Conservation (phyloP, 345 rosid genomes). For the Citrus inodora region DNA sequence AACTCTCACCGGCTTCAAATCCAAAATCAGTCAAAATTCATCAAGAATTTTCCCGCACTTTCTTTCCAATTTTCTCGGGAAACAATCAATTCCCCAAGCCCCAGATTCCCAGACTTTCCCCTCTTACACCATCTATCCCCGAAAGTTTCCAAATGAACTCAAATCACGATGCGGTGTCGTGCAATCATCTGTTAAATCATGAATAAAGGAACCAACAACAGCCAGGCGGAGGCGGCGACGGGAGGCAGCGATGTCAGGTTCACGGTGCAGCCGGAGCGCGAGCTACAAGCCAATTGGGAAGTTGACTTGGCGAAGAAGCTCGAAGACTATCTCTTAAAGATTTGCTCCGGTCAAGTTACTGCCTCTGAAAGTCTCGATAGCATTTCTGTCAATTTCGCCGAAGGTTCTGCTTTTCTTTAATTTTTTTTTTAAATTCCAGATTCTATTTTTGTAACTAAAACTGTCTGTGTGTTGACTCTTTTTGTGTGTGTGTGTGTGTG, state of each 20-base stretch:
- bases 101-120: not conserved
- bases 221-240: conserved; percentile 28
- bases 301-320: conserved; percentile 82
- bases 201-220: conserved; percentile 22
- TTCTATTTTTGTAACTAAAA: not conserved
- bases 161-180: not conserved
- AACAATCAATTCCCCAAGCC: conserved; percentile 1
- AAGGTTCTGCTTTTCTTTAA: conserved; percentile 45
- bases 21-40: not conserved
- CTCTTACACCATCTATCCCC: not conserved
- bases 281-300: conserved; percentile 90
- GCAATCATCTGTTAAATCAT: conserved; percentile 6
- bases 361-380: conserved; percentile 40
- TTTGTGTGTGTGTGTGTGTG: not conserved
- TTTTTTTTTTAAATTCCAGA: not conserved
- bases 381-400: conserved; percentile 72
- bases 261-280: conserved; percentile 76
- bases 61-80: conserved; percentile 16
- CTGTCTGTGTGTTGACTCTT: not conserved
- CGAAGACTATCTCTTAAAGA: conserved; percentile 82
- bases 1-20: not conserved
- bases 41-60: not conserved
- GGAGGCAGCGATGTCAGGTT: conserved; percentile 41
- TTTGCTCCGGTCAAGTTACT: conserved; percentile 78
- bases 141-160: conserved; percentile 16